These are phyloP conservation scores for Trypethelium eluteriae DNA, from an alignment of 495 filamentous ascomycete genomes.

Conservation along the genomic window DNA sequence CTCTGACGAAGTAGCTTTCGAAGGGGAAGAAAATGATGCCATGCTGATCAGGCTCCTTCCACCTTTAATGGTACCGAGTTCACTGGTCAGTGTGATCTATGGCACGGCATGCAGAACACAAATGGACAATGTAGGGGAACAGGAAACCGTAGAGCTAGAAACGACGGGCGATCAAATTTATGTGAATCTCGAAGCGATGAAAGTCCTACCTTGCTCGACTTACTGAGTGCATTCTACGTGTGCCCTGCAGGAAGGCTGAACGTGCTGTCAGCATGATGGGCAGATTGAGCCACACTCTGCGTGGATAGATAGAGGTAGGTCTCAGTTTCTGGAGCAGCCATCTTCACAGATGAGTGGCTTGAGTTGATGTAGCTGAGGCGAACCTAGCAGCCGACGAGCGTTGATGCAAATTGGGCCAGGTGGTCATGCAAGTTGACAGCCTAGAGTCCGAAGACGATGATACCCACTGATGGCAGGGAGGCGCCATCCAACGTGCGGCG, in stretches of 20 bases:
- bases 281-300: background rate
- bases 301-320: background rate
- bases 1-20: background rate
- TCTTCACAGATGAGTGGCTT: background rate
- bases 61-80: background rate
- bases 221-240: background rate
- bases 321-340: background rate
- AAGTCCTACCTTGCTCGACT: background rate
- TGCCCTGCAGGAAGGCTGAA: background rate
- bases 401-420: background rate
- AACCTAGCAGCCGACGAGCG: background rate
- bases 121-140: background rate
- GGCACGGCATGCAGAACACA: background rate
- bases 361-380: background rate
- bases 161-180: background rate
- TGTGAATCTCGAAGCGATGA: background rate
- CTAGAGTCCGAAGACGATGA: background rate
- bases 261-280: background rate
- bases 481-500: background rate
- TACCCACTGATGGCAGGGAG: background rate
- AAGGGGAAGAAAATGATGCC: background rate
- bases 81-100: background rate
- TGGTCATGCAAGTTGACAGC: background rate
- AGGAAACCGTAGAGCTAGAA: background rate
- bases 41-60: background rate